Conservation (phyloP, 345 rosid species). For the Iberis pinnata region DNA sequence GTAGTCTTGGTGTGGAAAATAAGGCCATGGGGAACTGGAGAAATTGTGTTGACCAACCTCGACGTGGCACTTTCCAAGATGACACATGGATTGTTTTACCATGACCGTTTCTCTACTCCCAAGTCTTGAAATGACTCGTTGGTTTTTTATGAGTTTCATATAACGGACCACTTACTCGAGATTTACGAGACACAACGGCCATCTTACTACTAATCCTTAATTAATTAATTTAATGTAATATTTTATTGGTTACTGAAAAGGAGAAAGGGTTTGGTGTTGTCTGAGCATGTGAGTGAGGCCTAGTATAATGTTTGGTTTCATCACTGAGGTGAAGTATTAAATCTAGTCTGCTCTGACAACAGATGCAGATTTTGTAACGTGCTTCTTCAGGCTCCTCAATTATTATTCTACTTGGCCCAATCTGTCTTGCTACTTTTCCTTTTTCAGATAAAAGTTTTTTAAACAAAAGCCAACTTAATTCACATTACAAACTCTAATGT, state of each 20-base stretch:
- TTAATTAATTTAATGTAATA: no score
- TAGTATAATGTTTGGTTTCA: conserved; percentile 6
- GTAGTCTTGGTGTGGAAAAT: conserved; percentile 11
- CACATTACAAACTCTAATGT: no score
- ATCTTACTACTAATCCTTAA: conserved; percentile 16
- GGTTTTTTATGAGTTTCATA: conserved; percentile 15
- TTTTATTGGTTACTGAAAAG: no score
- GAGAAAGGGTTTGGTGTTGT: not conserved
- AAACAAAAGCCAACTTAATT: no score
- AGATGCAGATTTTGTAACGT: conserved; percentile 11
- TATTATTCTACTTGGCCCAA: not conserved
- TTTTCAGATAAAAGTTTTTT: not conserved
- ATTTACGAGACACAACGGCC: conserved; percentile 26
- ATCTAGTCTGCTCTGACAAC: not conserved
- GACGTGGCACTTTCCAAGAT: conserved; percentile 8
- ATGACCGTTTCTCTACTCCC: conserved; percentile 18
- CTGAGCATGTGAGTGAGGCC: conserved; percentile 22
- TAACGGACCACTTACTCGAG: conserved; percentile 17
- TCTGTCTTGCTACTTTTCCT: not conserved
- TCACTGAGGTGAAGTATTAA: conserved; percentile 9
- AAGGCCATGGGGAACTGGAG: not conserved
- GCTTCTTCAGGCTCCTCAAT: no score
- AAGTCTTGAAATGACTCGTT: no score
- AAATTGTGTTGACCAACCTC: conserved; percentile 13
- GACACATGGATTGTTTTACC: conserved; percentile 2